These are phyloP conservation scores for Pseudogymnoascus sp. DNA, from an alignment of 2,329 filamentous ascomycete species.

Conservation along the genomic window DNA sequence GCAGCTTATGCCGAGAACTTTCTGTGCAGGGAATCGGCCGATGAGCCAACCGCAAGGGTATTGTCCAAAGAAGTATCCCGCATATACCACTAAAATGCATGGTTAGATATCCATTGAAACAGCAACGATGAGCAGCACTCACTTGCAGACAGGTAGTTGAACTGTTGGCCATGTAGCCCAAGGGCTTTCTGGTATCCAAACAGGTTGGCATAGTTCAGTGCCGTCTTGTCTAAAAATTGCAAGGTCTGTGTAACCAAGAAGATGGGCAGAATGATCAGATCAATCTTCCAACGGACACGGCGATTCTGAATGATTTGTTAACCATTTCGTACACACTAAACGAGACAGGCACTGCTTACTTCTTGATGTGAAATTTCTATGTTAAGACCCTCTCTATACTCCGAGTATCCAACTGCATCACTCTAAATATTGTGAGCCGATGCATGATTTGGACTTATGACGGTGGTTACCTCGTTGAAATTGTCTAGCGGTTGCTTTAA, in stretches of 20 bases:
- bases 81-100: slow-evolving; percentile 28
- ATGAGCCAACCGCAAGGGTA: slow-evolving; percentile 35
- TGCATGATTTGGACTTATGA: neutral
- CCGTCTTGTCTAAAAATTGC: slow-evolving; percentile 14
- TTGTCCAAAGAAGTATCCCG: slow-evolving; percentile 34
- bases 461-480: slow-evolving; percentile 3
- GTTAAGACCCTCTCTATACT: slow-evolving; percentile 5
- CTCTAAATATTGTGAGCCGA: neutral
- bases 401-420: slow-evolving; percentile 9
- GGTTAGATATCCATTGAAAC: neutral
- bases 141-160: slow-evolving; percentile 31
- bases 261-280: slow-evolving; percentile 10
- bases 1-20: slow-evolving; percentile 26
- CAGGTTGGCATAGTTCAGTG: slow-evolving; percentile 19
- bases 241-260: slow-evolving; percentile 14
- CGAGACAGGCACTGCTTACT: neutral
- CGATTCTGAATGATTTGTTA: slow-evolving; percentile 2
- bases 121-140: neutral
- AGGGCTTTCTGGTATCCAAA: slow-evolving; percentile 31
- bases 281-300: slow-evolving; percentile 10
- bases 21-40: slow-evolving; percentile 30
- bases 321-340: neutral
- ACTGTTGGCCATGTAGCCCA: slow-evolving; percentile 27
- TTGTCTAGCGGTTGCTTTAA: neutral
- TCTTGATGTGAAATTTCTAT: slow-evolving; percentile 6